phyloP scores from a whole-genome alignment of 805 yeast species.

The Starmerella bacillaris region DNA sequence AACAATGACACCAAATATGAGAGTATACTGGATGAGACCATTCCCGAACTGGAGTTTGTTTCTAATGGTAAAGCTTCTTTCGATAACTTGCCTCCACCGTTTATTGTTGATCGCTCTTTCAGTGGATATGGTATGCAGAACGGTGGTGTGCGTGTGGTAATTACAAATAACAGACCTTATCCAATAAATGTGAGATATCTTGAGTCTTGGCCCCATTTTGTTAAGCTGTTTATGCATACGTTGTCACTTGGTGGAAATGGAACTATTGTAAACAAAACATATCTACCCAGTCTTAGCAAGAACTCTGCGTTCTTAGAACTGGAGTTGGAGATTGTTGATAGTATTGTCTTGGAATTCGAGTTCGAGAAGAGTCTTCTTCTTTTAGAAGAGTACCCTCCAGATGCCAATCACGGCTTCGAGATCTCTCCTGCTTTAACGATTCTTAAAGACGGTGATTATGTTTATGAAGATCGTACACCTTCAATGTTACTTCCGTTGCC shows the following conservation, averaged over 20 bases:
- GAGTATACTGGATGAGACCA: background rate
- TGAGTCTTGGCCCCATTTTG: slow-evolving; percentile 85
- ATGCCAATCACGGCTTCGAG: slow-evolving; percentile 94
- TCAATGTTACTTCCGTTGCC: slow-evolving; percentile 76
- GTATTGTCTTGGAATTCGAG: slow-evolving; percentile 41
- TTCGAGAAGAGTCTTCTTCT: slow-evolving; percentile 76
- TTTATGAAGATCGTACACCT: slow-evolving; percentile 43
- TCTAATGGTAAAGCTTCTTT: slow-evolving; percentile 27
- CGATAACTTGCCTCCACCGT: slow-evolving; percentile 32
- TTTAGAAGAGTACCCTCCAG: slow-evolving; percentile 94
- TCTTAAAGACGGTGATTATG: slow-evolving; percentile 24
- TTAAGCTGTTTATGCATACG: slow-evolving; percentile 65
- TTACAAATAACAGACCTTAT: slow-evolving; percentile 56
- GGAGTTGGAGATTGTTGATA: slow-evolving; percentile 7
- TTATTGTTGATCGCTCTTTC: slow-evolving; percentile 62
- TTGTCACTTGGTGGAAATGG: slow-evolving; percentile 22
- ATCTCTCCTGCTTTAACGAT: slow-evolving; percentile 58
- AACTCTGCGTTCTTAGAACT: slow-evolving; percentile 57
- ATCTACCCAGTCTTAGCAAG: slow-evolving; percentile 66
- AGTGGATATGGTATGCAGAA: slow-evolving; percentile 83
- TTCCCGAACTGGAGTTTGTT: slow-evolving; percentile 20
- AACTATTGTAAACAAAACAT: slow-evolving; percentile 24
- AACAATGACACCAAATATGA: background rate
- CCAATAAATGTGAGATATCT: slow-evolving; percentile 43
- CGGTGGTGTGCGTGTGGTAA: slow-evolving; percentile 71